A percentile compares a stretch with the other conserved stretches of the same genome.
phyloP scores from a whole-genome alignment of 2,329 filamentous ascomycete genomes.

The Pleoardoris graminearum region DNA sequence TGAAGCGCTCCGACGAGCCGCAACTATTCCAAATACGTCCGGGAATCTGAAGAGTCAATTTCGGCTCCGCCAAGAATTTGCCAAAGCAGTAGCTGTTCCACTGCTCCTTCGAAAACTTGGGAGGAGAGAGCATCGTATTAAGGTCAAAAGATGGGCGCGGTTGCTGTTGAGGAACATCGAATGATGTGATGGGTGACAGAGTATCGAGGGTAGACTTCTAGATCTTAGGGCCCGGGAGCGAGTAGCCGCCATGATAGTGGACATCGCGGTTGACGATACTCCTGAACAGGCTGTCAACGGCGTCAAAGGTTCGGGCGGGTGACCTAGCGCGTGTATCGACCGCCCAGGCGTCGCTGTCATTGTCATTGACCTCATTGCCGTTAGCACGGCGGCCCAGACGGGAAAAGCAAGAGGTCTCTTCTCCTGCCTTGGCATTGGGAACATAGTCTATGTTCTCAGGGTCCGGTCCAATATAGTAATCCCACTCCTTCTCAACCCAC shows the following conservation, averaged over 20 bases:
- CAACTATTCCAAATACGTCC: too few relatives aligned
- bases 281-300: neutral
- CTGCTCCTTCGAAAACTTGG: too few relatives aligned
- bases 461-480: neutral
- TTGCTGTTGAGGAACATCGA: too few relatives aligned
- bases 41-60: too few relatives aligned
- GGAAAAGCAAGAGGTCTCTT: neutral
- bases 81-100: too few relatives aligned
- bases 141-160: too few relatives aligned
- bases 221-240: neutral
- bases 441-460: neutral
- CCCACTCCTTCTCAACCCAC: conserved; percentile 1
- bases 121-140: too few relatives aligned
- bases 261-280: neutral
- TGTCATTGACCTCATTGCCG: too few relatives aligned
- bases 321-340: neutral
- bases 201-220: neutral
- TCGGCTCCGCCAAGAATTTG: too few relatives aligned
- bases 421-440: neutral
- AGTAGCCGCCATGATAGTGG: neutral
- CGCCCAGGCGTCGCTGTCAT: neutral
- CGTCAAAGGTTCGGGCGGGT: neutral
- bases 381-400: neutral
- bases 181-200: too few relatives aligned
- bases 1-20: too few relatives aligned